Evolutionary conservation across 2,329 filamentous ascomycete species (phyloP), one percentile per base, ranked within the genome.

Genomic region (Nigrograna mackinnonii): DNA sequence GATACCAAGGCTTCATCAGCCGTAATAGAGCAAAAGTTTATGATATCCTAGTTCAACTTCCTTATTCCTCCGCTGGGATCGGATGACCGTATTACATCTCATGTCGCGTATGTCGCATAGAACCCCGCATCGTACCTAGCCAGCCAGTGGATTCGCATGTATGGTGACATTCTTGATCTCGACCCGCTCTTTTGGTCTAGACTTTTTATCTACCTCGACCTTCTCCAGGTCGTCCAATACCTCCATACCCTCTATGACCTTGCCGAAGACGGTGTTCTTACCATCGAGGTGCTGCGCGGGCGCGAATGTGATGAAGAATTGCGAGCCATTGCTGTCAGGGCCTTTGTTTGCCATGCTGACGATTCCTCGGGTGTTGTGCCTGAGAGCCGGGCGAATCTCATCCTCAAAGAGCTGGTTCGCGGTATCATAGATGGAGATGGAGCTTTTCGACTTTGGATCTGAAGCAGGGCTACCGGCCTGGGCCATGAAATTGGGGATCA

Each of bases 191-290:
- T 83, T 84, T 0, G 88, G 88, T 37, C 88, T 74, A 56, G 79
- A 84, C 77, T 92, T 94, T 73, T 84, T 87, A 68, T 94, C 89
- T 35, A 91, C 82, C 49, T 84, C 80, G 16, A 89, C 68, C 17
- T 71, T 78, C 73, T 94, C 89, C 59, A 94, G 78, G 65, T 81
- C 84, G 41, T 84, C 81, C 55, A 94, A 69, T 4, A 86, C 87
- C 24, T 75, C 80, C 62, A 76, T 76, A 28, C 74, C 75, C 46
- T 76, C 73, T 30, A 86, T 63, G 22, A 92, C 75, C 65, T 85
- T 84, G 9, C 88, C 89, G 69, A 95, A 92, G 2, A 92, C 85
- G 0, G 89, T 91, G 63, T 94, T 94, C 64, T 89, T 80, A 4
- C 88, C 89, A 65, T 94, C 89, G 31, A 95, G 74, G 70, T 94